Evolutionary conservation across 2,329 filamentous ascomycete species (phyloP).

Genomic region (Exserohilum turcica): DNA sequence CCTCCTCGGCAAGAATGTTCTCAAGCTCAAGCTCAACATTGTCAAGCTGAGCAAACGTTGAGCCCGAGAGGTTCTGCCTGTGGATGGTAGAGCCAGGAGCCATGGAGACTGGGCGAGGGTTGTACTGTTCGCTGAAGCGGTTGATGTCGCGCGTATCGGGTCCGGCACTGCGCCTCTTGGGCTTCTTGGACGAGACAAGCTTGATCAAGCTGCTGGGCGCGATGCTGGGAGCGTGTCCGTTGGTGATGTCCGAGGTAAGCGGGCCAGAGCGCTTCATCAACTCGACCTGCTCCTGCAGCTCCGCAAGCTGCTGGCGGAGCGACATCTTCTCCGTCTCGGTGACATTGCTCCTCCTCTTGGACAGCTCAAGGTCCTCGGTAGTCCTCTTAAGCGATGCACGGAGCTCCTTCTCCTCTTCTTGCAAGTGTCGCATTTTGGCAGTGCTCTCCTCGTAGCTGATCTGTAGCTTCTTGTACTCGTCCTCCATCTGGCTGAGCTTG

Average conservation of each 20-base stretch:
- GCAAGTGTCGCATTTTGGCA: conserved; percentile 87
- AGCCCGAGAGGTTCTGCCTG: conserved; percentile 73
- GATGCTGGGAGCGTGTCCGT: conserved; percentile 60
- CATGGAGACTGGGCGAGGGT: conserved; percentile 95
- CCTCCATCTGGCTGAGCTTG: conserved; percentile 86
- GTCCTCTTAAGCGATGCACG: conserved; percentile 81
- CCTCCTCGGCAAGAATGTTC: conserved; percentile 90
- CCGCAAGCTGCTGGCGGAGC: conserved; percentile 83
- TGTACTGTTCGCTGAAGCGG: conserved; percentile 90
- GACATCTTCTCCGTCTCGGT: conserved; percentile 85
- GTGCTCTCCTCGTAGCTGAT: conserved; percentile 87
- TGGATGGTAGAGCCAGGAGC: conserved; percentile 70
- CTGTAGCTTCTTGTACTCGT: conserved; percentile 92
- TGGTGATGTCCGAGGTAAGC: conserved; percentile 69
- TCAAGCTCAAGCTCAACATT: conserved; percentile 95
- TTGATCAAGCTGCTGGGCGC: conserved; percentile 83
- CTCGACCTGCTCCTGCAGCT: conserved; percentile 91
- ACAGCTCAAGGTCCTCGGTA: conserved; percentile 78
- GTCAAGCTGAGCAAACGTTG: conserved; percentile 81
- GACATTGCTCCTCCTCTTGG: conserved; percentile 73
- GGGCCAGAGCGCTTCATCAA: conserved; percentile 78
- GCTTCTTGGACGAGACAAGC: conserved; percentile 94
- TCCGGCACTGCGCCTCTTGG: conserved; percentile 90
- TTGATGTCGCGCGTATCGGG: conserved; percentile 84
- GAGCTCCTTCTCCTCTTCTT: conserved; percentile 88